phyloP scores from a whole-genome alignment of 768 basidiomycete species.

The Exsudoporus frostii region DNA sequence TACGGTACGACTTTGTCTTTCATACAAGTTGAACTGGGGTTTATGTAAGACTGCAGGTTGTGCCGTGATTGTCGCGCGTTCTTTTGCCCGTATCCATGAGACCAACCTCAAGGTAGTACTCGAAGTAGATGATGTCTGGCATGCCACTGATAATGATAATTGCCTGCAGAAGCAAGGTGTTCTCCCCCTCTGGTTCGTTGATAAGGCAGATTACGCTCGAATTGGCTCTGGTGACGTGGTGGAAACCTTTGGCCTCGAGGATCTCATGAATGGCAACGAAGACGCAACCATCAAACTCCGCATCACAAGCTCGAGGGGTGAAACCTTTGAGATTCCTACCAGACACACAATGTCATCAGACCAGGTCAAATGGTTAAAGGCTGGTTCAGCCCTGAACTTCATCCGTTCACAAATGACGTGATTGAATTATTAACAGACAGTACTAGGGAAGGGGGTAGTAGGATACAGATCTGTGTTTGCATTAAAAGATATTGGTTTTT shows the following conservation, averaged over 20 bases:
- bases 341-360: slow-evolving; percentile 89
- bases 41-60: slow-evolving; percentile 51
- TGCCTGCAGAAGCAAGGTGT: slow-evolving; percentile 88
- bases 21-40: not conserved
- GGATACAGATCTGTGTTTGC: not conserved
- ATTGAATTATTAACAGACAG: not conserved
- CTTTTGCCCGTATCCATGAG: slow-evolving; percentile 98
- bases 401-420: slow-evolving; percentile 60
- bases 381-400: slow-evolving; percentile 87
- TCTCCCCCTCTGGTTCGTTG: slow-evolving; percentile 89
- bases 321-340: slow-evolving; percentile 63
- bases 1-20: slow-evolving; percentile 51
- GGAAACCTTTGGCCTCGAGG: slow-evolving; percentile 78
- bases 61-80: slow-evolving; percentile 82
- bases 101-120: slow-evolving; percentile 83
- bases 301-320: slow-evolving; percentile 66
- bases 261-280: slow-evolving; percentile 49
- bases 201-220: slow-evolving; percentile 80
- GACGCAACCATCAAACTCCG: slow-evolving; percentile 48
- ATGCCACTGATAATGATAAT: slow-evolving; percentile 11
- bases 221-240: slow-evolving; percentile 82
- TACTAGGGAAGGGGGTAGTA: not conserved
- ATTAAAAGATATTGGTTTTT: not conserved
- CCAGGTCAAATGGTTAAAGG: slow-evolving; percentile 86
- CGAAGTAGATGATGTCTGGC: not conserved